These are phyloP conservation scores for Aspergillus quadricinctus DNA, from an alignment of 2,329 filamentous ascomycete genomes.

Conservation along the genomic window DNA sequence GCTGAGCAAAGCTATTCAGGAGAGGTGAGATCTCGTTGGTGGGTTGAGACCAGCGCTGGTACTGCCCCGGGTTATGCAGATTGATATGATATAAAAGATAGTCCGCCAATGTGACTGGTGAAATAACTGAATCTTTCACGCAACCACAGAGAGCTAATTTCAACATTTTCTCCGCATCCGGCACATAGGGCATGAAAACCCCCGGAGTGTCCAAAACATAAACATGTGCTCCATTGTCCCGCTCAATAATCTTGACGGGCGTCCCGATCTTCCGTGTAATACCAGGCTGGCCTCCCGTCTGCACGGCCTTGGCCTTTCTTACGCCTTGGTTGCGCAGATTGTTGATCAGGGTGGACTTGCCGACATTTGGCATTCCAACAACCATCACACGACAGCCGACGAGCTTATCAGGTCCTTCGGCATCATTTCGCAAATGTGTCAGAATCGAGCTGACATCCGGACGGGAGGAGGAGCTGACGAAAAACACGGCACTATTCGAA, in stretches of 20 bases:
- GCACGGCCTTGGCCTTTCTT: slow-evolving; percentile 64
- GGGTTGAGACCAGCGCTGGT: slow-evolving; percentile 60
- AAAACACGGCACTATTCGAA: slow-evolving; percentile 31
- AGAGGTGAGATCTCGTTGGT: slow-evolving; percentile 81
- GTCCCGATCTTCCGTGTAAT: slow-evolving; percentile 81
- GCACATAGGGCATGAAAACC: slow-evolving; percentile 90
- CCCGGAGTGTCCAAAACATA: slow-evolving; percentile 91
- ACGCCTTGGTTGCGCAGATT: slow-evolving; percentile 68
- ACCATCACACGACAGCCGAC: slow-evolving; percentile 80
- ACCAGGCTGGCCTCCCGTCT: slow-evolving; percentile 81
- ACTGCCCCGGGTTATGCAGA: slow-evolving; percentile 56
- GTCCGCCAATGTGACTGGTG: slow-evolving; percentile 74
- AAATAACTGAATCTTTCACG: slow-evolving; percentile 84
- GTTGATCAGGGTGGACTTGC: slow-evolving; percentile 94
- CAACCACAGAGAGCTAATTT: slow-evolving; percentile 89
- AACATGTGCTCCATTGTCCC: slow-evolving; percentile 56
- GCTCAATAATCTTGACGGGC: slow-evolving; percentile 73
- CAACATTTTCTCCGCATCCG: slow-evolving; percentile 81
- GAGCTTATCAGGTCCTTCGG: slow-evolving; percentile 46
- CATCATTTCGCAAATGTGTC: slow-evolving; percentile 28
- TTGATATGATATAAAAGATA: slow-evolving; percentile 88
- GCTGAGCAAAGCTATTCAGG: slow-evolving; percentile 64
- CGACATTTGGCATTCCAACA: slow-evolving; percentile 96
- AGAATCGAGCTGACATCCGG: slow-evolving; percentile 30
- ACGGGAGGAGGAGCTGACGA: slow-evolving; percentile 29